Percentiles rank a stretch among this genome's conserved stretches.
These are phyloP conservation scores for Anthoceros angustus DNA, from an alignment of 225 moss, liverwort and hornwort species.

Conservation along the genomic window DNA sequence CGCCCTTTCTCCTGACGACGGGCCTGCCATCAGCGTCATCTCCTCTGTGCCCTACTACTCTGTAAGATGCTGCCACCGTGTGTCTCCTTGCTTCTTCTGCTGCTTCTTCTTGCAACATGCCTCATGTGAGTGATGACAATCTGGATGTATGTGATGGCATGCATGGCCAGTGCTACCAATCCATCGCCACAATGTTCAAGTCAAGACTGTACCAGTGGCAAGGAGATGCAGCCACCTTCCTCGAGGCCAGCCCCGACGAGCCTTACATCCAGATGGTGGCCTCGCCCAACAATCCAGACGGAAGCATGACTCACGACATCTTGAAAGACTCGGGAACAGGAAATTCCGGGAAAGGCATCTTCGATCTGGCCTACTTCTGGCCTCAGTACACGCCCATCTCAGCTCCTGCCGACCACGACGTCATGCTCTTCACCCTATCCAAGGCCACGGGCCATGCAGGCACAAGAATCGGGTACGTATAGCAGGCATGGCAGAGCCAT, in stretches of 20 bases:
- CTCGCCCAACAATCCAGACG: constrained; percentile 85
- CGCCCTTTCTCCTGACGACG: constrained; percentile 48
- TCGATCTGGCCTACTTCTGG: constrained; percentile 98
- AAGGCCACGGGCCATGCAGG: constrained; percentile 96
- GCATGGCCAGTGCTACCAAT: constrained; percentile 54
- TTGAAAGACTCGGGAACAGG: constrained; percentile 14
- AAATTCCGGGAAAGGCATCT: constrained; percentile 33
- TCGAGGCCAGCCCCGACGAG: constrained; percentile 24
- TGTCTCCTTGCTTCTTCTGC: constrained; percentile 13
- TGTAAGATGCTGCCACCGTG: constrained; percentile 17
- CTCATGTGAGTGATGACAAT: not conserved
- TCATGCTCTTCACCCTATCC: constrained; percentile 87
- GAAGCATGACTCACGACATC: constrained; percentile 47
- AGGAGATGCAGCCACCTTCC: constrained; percentile 58
- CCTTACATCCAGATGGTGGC: constrained; percentile 82
- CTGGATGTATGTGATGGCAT: constrained; percentile 8
- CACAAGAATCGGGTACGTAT: constrained; percentile 73
- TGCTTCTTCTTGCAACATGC: not conserved
- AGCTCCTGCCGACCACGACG: constrained; percentile 44
- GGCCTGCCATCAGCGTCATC: constrained; percentile 48
- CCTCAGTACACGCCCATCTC: constrained; percentile 82
- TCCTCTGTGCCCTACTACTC: constrained; percentile 82
- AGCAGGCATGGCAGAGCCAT: not conserved
- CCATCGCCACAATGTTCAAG: constrained; percentile 60
- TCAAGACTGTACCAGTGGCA: constrained; percentile 75